Base-by-base conservation (phyloP, 2,329 filamentous ascomycete genomes). In the Sporothrix euskadiensis region DNA sequence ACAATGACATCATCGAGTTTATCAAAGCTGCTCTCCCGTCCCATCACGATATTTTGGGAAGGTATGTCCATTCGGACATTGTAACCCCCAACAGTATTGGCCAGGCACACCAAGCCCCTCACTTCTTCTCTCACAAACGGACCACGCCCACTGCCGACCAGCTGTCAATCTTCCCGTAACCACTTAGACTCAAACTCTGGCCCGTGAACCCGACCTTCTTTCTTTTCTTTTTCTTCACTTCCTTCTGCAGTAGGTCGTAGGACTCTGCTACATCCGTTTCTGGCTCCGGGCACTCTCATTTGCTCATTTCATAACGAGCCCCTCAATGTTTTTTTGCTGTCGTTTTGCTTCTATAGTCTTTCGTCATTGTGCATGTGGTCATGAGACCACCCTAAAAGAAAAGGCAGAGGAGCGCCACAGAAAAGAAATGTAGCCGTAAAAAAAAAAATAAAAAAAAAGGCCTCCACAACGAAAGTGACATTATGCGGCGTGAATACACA, bases 1-100 rank as follows among this genome's bases (percentile, higher is more conserved):
- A 72, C 35, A 72, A 72, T 72, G 61, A 72, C 71, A 69, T 72
- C 71, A 72, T 72, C 61, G 52, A 72, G n/a, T 26, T 35, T 66
- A 19, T 65, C 4, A 22, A 30, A 10, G 4, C 5, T 10, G 12
- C 26, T 6, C 44, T 19, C 14, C 14, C 44, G 44, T 14, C 4
- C 30, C 12, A 35, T 69, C 26, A 9, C 10, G 56, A 44, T 19
- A 52, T 52, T 7, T 52, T 26, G 26, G 22, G 52, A 26, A 32
- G 30, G 39, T n/a, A 4, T 47, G 12, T 12, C 6, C 9, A 14
- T 47, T 47, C 44, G 44, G 44, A 49, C 57, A 61, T n/a, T 19
- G 19, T n/a, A 16, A 61, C 8, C 32, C 39, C 56, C 16, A 61
- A 41, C 32, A 22, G 57, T 14, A 39, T 9, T 59, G 30, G 41